These are phyloP conservation scores for Leccinellum luteum DNA, from an alignment of 768 basidiomycete genomes.

Conservation along the genomic window DNA sequence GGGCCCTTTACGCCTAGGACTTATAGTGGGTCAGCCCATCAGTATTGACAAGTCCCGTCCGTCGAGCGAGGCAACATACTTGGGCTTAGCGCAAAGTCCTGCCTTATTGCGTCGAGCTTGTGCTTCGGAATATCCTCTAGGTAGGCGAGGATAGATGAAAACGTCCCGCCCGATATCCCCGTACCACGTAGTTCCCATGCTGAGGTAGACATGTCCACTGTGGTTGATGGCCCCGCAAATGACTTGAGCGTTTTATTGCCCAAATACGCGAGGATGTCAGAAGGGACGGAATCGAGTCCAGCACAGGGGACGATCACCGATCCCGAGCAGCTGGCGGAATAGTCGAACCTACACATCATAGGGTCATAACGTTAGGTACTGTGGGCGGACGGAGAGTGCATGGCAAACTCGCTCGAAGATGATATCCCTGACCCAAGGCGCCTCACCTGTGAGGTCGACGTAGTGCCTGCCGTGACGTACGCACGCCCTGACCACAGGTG, in stretches of 20 bases:
- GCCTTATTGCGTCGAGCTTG: constrained; percentile 27
- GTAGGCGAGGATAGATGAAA: constrained; percentile 33
- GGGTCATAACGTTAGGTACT: constrained; percentile 13
- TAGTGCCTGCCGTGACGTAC: constrained; percentile 76
- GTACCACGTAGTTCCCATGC: constrained; percentile 38
- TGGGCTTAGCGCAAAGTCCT: constrained; percentile 44
- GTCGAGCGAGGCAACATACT: constrained; percentile 26
- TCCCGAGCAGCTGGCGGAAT: constrained; percentile 62
- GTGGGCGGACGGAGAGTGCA: constrained; percentile 3
- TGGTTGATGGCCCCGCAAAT: constrained; percentile 32
- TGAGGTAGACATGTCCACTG: constrained; percentile 56
- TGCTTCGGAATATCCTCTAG: constrained; percentile 33
- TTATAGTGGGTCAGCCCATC: constrained; percentile 12
- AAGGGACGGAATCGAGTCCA: constrained; percentile 76
- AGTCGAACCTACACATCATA: constrained; percentile 55
- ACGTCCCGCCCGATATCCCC: constrained; percentile 37
- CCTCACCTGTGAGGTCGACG: constrained; percentile 80
- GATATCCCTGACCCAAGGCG: constrained; percentile 61
- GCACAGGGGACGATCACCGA: constrained; percentile 78
- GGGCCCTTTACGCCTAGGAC: constrained; percentile 34
- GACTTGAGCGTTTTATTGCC: constrained; percentile 67
- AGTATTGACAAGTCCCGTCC: background rate
- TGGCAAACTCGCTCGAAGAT: constrained; percentile 48
- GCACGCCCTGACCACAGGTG: constrained; percentile 78
- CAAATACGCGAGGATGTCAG: constrained; percentile 67